Evolutionary conservation across 1,284 basidiomycete genomes (phyloP).

Genomic region (Athelia psychrophila): DNA sequence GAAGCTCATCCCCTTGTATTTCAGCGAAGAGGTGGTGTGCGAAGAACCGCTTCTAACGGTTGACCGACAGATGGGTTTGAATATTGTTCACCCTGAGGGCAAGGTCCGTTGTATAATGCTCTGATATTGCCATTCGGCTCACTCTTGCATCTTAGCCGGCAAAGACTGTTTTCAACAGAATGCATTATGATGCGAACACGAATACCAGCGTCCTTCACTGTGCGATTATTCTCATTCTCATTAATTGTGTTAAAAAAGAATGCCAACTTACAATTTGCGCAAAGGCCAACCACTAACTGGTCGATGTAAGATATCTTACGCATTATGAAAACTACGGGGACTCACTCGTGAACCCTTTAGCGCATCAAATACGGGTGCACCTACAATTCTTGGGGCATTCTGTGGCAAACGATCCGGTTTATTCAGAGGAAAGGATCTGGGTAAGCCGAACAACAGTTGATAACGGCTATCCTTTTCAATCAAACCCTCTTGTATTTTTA

Average conservation of each 20-base stretch:
- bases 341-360: constrained; percentile 34
- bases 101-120: constrained; percentile 52
- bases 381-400: constrained; percentile 93
- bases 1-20: constrained; percentile 4
- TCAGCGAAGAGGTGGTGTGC: constrained; percentile 76
- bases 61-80: constrained; percentile 94
- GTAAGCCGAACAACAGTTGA: constrained; percentile 38
- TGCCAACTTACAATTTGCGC: constrained; percentile 2
- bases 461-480: not conserved
- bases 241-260: too few relatives aligned
- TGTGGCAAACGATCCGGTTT: constrained; percentile 91
- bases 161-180: constrained; percentile 85
- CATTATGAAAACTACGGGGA: constrained; percentile 1
- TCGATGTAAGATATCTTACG: constrained; percentile 59
- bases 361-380: constrained; percentile 95
- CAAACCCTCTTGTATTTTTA: constrained; percentile 21
- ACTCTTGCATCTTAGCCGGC: constrained; percentile 55
- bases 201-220: constrained; percentile 91
- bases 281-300: constrained; percentile 88
- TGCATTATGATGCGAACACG: constrained; percentile 82
- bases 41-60: constrained; percentile 90
- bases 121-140: not conserved
- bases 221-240: constrained; percentile 30
- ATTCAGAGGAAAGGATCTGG: constrained; percentile 82
- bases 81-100: constrained; percentile 92